Percentiles rank a stretch among this genome's conserved stretches.
Evolutionary conservation across 2,329 filamentous ascomycete genomes (phyloP).

Genomic region (Cytospora piceicola): DNA sequence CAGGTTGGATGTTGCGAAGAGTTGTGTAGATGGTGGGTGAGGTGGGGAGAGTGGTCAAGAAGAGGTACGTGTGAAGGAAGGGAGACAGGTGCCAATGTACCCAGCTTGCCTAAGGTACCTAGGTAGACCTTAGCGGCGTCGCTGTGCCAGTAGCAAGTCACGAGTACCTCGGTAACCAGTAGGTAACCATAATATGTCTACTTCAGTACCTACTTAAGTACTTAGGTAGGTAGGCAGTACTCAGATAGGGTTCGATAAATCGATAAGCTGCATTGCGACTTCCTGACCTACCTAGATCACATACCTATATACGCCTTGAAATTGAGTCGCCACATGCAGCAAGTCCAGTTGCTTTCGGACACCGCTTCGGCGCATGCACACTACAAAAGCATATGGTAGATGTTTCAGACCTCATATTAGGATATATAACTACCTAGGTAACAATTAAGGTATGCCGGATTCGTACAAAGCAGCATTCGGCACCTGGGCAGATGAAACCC

Average conservation of each 20-base stretch:
- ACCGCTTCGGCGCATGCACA: not conserved
- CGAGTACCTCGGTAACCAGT: too few relatives aligned
- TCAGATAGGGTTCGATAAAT: not conserved
- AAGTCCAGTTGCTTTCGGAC: not conserved
- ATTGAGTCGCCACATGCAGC: not conserved
- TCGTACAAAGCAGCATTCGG: not conserved
- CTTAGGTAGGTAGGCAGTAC: not conserved
- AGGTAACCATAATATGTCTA: not conserved
- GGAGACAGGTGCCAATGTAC: not conserved
- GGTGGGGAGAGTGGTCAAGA: not conserved
- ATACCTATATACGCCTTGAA: too few relatives aligned
- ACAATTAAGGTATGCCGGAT: not conserved
- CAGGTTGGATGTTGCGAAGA: not conserved
- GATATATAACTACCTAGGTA: not conserved
- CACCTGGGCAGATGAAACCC: not conserved
- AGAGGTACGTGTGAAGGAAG: conserved; percentile 6
- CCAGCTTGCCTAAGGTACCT: conserved; percentile 3
- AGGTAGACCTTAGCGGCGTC: not conserved
- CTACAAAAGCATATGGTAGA: not conserved
- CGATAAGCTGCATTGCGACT: not conserved
- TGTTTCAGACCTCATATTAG: not conserved
- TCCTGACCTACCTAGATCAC: too few relatives aligned
- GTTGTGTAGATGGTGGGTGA: not conserved
- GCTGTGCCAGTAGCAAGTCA: not conserved
- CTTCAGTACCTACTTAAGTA: not conserved